These are phyloP conservation scores for Phaffomyces opuntiae DNA, from an alignment of 805 yeast genomes.

Conservation along the genomic window DNA sequence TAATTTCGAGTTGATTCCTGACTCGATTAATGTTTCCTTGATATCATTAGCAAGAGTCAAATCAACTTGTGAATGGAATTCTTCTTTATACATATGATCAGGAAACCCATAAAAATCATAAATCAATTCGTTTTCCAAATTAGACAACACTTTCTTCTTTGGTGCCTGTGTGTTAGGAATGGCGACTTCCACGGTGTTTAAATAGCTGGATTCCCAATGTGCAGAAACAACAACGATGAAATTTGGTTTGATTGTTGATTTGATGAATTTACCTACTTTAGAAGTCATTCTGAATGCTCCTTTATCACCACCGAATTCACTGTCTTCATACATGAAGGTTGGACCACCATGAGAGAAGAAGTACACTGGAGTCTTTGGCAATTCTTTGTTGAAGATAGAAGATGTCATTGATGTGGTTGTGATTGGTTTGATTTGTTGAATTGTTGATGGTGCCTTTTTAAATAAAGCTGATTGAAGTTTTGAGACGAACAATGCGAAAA, in stretches of 20 bases:
- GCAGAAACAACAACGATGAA: constrained; percentile 65
- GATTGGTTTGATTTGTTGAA: background rate
- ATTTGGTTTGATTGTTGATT: constrained; percentile 48
- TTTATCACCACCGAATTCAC: constrained; percentile 39
- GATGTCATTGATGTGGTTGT: background rate
- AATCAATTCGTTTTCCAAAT: constrained; percentile 46
- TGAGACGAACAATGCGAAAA: constrained; percentile 15
- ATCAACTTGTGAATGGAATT: constrained; percentile 48
- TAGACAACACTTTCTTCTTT: constrained; percentile 1
- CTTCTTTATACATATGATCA: constrained; percentile 49
- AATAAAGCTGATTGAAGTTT: constrained; percentile 1
- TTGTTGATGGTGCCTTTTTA: background rate
- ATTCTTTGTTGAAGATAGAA: constrained; percentile 11
- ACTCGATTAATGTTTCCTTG: constrained; percentile 29
- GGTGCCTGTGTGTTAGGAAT: constrained; percentile 27
- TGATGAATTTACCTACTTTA: constrained; percentile 45
- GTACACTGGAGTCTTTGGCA: constrained; percentile 43
- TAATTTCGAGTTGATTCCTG: constrained; percentile 39
- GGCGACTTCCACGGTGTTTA: constrained; percentile 41
- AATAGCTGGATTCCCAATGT: constrained; percentile 58
- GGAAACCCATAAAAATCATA: constrained; percentile 80
- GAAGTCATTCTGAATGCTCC: constrained; percentile 55
- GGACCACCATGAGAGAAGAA: constrained; percentile 86
- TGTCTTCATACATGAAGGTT: constrained; percentile 55
- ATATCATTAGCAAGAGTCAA: constrained; percentile 38